phyloP scores from a whole-genome alignment of 1,284 basidiomycete species.

The Cutaneotrichosporon mucoides region DNA sequence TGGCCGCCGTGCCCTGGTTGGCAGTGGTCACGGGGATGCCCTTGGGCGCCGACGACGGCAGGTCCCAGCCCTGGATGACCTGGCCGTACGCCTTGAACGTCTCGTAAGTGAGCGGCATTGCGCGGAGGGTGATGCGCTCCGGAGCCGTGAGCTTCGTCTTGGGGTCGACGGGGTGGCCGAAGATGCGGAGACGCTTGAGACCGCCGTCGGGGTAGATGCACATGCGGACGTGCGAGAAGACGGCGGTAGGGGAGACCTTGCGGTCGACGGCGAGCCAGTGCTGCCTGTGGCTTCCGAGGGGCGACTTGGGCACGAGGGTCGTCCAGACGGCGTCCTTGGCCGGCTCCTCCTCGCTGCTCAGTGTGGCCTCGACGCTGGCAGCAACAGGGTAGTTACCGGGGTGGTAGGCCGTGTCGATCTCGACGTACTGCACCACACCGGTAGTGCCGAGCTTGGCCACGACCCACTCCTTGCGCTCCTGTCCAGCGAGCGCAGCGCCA shows the following conservation, averaged over 20 bases:
- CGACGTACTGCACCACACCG: slow-evolving; percentile 69
- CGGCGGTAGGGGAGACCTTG: slow-evolving; percentile 51
- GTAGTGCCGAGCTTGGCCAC: slow-evolving; percentile 76
- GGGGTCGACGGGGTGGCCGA: slow-evolving; percentile 58
- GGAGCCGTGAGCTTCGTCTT: slow-evolving; percentile 3
- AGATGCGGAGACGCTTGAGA: slow-evolving; percentile 81
- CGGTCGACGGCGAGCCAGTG: slow-evolving; percentile 81
- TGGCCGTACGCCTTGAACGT: slow-evolving; percentile 79
- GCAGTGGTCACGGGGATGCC: slow-evolving; percentile 64
- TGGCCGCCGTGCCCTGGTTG: slow-evolving; percentile 80
- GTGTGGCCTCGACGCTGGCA: slow-evolving; percentile 29
- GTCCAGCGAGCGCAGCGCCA: slow-evolving; percentile 42
- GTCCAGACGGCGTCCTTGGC: slow-evolving; percentile 60
- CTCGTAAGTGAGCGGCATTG: slow-evolving; percentile 73
- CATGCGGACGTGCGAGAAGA: slow-evolving; percentile 79
- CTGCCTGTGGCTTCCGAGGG: slow-evolving; percentile 82
- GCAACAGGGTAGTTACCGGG: slow-evolving; percentile 92
- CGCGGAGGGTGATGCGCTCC: slow-evolving; percentile 40
- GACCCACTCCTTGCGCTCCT: slow-evolving; percentile 83
- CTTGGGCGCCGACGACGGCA: slow-evolving; percentile 45
- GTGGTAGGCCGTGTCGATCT: slow-evolving; percentile 93
- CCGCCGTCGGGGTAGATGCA: slow-evolving; percentile 95
- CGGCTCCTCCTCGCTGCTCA: slow-evolving; percentile 38
- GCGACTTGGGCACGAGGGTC: slow-evolving; percentile 67
- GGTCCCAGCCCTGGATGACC: slow-evolving; percentile 68